phyloP scores from a whole-genome alignment of 768 basidiomycete genomes.

The Tylopilus intermedius region DNA sequence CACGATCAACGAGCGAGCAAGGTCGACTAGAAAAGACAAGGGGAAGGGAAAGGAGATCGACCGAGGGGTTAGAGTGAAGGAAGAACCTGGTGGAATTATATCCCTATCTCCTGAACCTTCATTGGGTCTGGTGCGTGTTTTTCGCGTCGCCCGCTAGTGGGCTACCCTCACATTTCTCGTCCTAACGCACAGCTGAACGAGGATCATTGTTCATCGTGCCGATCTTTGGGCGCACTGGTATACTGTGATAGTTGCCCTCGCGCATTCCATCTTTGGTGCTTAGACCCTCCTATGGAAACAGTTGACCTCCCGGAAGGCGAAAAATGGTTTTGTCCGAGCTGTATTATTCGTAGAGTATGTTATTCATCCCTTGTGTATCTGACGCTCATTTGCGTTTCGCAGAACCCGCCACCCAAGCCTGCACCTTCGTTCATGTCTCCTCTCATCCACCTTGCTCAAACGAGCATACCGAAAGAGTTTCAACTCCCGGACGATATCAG shows the following conservation, averaged over 20 bases:
- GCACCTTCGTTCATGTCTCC: conserved; percentile 66
- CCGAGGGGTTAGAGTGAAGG: conserved; percentile 37
- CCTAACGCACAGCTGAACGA: conserved; percentile 50
- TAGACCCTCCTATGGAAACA: conserved; percentile 90
- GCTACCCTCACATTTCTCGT: conserved; percentile 14
- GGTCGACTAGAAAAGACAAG: conserved; percentile 36
- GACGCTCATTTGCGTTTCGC: conserved; percentile 11
- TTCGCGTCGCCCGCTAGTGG: conserved; percentile 2
- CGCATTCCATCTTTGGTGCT: conserved; percentile 94
- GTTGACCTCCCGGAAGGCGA: conserved; percentile 79
- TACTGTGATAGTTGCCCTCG: conserved; percentile 97
- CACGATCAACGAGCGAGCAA: conserved; percentile 23
- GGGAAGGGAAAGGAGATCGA: conserved; percentile 46
- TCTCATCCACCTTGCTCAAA: conserved; percentile 66
- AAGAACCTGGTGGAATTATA: conserved; percentile 35
- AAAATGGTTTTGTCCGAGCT: conserved; percentile 77
- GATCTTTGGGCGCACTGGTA: conserved; percentile 76
- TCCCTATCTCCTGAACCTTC: conserved; percentile 36
- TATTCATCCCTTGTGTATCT: conserved; percentile 1
- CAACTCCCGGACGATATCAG: conserved; percentile 83
- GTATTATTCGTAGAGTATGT: conserved; percentile 61
- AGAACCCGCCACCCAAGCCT: conserved; percentile 64
- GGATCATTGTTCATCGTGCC: conserved; percentile 83
- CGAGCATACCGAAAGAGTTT: conserved; percentile 72
- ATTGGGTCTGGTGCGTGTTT: conserved; percentile 34